phyloP scores from a whole-genome alignment of 1,139 yeast genomes.

The Debaryomyces sp. region DNA sequence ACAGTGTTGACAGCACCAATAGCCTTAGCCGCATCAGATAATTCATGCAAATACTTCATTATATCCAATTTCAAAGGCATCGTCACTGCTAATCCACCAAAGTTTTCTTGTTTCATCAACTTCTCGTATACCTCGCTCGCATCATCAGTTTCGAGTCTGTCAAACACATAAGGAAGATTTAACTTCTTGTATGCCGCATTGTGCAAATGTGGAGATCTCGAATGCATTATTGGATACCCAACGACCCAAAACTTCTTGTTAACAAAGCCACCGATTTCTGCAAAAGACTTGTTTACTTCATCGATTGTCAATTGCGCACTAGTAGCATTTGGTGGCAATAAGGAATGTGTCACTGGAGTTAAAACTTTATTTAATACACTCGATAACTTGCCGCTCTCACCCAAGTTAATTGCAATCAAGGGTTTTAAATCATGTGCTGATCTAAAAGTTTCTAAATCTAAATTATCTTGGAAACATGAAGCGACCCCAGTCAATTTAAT shows the following conservation, averaged over 20 bases:
- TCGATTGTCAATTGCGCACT: constrained; percentile 72
- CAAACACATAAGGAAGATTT: constrained; percentile 79
- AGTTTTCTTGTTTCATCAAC: constrained; percentile 50
- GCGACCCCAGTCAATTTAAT: constrained; percentile 88
- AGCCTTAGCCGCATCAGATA: constrained; percentile 69
- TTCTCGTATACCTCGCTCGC: constrained; percentile 53
- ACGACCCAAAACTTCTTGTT: constrained; percentile 70
- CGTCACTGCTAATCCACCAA: constrained; percentile 92
- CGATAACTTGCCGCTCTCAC: constrained; percentile 73
- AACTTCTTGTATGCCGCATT: constrained; percentile 70
- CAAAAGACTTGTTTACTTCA: constrained; percentile 61
- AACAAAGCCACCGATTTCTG: constrained; percentile 63
- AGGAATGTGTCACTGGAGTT: constrained; percentile 81
- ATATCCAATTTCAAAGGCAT: constrained; percentile 87
- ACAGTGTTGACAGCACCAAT: constrained; percentile 97
- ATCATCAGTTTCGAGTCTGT: constrained; percentile 65
- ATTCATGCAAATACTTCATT: constrained; percentile 61
- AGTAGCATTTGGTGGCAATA: constrained; percentile 67
- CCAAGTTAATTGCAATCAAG: constrained; percentile 83
- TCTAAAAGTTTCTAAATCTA: constrained; percentile 71
- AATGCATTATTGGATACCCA: constrained; percentile 83
- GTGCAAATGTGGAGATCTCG: constrained; percentile 87
- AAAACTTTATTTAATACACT: constrained; percentile 72
- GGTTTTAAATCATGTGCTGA: constrained; percentile 55
- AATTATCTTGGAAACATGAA: constrained; percentile 62